A percentile compares a stretch with the other conserved stretches of the same genome.
phyloP scores from a whole-genome alignment of 257 asterid species.

The Lantana camara region DNA sequence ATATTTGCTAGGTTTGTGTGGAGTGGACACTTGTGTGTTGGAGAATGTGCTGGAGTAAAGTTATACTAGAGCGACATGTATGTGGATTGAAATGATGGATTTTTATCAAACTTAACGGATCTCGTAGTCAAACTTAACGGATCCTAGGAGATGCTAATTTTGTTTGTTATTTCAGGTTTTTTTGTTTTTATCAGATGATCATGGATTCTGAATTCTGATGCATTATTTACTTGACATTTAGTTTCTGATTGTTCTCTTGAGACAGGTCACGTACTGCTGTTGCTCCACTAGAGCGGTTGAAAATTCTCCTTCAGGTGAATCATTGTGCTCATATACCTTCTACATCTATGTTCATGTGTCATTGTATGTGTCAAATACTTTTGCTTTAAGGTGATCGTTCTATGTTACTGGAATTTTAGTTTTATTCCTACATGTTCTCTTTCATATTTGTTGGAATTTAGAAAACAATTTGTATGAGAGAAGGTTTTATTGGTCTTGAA shows the following conservation, averaged over 20 bases:
- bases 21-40: not conserved
- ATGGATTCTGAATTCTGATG: conserved; percentile 11
- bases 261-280: conserved; percentile 77
- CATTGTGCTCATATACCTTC: not conserved
- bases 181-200: not conserved
- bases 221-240: not conserved
- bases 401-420: not conserved
- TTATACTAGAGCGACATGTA: conserved; percentile 5
- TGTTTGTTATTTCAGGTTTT: not conserved
- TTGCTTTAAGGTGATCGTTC: not conserved
- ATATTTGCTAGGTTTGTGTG: not conserved
- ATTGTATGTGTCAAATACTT: not conserved
- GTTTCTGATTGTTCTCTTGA: not conserved
- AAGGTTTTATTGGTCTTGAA: too few species aligned
- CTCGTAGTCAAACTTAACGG: too few species aligned
- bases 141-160: not conserved
- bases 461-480: too few species aligned
- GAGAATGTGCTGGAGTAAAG: not conserved
- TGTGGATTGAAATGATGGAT: conserved; percentile 13
- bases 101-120: too few species aligned
- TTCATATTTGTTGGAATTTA: too few species aligned
- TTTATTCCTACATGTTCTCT: not conserved
- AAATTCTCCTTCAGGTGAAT: conserved; percentile 65
- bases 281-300: conserved; percentile 73
- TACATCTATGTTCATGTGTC: not conserved